Evolutionary conservation across 139 green algal species (phyloP).

Genomic region (Bryopsis sp.): DNA sequence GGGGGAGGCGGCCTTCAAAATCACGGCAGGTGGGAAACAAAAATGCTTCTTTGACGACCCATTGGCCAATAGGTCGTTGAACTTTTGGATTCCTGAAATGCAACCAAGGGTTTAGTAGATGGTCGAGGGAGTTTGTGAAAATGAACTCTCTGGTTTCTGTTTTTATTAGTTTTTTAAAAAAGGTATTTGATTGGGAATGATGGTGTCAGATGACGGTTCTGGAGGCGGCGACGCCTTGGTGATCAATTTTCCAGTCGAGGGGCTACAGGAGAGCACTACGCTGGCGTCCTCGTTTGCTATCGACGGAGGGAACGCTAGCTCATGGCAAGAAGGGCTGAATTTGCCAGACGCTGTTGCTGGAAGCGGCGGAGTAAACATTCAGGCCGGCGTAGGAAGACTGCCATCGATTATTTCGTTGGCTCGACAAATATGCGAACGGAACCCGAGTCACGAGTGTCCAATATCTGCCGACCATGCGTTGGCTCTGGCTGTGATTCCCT

Average conservation of each 20-base stretch:
- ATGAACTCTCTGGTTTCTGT: too few species aligned
- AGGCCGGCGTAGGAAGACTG: conserved; percentile 20
- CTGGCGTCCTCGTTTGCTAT: not conserved
- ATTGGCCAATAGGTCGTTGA: too few species aligned
- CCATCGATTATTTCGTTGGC: conserved; percentile 14
- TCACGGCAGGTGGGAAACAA: too few species aligned
- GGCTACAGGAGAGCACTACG: not conserved
- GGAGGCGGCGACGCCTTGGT: not conserved
- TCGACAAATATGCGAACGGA: not conserved
- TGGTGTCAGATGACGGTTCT: not conserved
- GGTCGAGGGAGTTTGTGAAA: too few species aligned
- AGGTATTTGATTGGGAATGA: too few species aligned
- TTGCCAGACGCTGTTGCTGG: conserved; percentile 27
- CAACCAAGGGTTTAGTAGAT: too few species aligned
- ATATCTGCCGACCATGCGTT: not conserved
- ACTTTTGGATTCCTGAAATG: too few species aligned
- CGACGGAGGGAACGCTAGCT: not conserved
- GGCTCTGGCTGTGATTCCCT: not conserved
- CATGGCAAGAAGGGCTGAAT: conserved; percentile 21
- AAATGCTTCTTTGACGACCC: too few species aligned
- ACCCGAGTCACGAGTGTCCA: not conserved
- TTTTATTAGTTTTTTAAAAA: too few species aligned
- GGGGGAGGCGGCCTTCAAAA: not conserved
- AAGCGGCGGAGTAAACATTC: conserved; percentile 15
- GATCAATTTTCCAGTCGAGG: not conserved